Evolutionary conservation across 2,329 filamentous ascomycete genomes (phyloP).

Genomic region (Alternaria sp.): DNA sequence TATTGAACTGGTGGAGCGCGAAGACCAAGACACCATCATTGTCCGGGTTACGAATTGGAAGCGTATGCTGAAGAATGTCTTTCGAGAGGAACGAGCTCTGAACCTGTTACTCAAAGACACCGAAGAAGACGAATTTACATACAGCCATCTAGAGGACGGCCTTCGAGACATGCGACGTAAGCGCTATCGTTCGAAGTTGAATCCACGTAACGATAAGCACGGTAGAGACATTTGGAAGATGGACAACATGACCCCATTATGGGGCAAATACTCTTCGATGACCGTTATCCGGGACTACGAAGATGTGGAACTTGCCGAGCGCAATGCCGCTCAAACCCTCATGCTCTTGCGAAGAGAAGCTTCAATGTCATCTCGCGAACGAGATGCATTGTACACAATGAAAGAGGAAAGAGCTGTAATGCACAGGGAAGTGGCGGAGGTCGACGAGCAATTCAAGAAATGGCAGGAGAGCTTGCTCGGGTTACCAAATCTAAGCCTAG

Average conservation of each 20-base stretch:
- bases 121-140: background rate
- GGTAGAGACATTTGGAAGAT: background rate
- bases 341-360: background rate
- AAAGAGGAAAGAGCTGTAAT: background rate
- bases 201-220: background rate
- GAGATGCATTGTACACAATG: background rate
- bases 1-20: background rate
- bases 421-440: background rate
- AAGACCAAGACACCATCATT: background rate
- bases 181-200: background rate
- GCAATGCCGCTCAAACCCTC: background rate
- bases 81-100: background rate
- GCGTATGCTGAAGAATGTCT: background rate
- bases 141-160: background rate
- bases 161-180: background rate
- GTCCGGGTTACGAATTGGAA: background rate
- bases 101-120: background rate
- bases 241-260: background rate
- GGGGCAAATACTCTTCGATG: background rate
- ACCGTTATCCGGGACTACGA: background rate
- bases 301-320: background rate
- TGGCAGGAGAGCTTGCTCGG: background rate
- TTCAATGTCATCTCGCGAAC: background rate
- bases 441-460: background rate
- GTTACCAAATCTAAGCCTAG: background rate